phyloP scores from a whole-genome alignment of 1,284 basidiomycete genomes.

The Leccinum brunneo-olivaceum region DNA sequence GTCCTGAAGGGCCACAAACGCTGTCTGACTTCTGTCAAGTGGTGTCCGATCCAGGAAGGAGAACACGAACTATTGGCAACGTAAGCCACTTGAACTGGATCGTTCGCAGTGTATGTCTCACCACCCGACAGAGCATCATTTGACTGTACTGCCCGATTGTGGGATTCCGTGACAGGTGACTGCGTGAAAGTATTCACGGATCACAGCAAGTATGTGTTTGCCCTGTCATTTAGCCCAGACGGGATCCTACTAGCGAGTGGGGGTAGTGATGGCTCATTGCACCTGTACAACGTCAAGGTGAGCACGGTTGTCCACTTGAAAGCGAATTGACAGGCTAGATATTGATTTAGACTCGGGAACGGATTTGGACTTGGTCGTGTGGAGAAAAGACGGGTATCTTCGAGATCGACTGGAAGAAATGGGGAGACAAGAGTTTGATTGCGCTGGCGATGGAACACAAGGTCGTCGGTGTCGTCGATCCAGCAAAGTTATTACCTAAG shows the following conservation, averaged over 20 bases:
- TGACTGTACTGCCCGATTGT: conserved; percentile 67
- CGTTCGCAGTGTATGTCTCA: conserved; percentile 5
- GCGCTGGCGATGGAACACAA: conserved; percentile 35
- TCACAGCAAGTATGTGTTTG: conserved; percentile 61
- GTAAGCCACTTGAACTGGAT: conserved; percentile 37
- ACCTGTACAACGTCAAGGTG: conserved; percentile 32
- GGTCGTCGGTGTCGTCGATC: conserved; percentile 31
- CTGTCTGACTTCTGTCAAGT: conserved; percentile 64
- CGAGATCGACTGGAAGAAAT: conserved; percentile 34
- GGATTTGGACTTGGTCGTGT: conserved; percentile 30
- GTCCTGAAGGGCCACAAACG: conserved; percentile 58
- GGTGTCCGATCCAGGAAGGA: conserved; percentile 53
- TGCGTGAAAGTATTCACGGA: conserved; percentile 64
- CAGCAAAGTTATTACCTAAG: conserved; percentile 27
- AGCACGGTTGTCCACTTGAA: conserved; percentile 1
- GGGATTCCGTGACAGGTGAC: conserved; percentile 70
- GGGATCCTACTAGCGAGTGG: conserved; percentile 37
- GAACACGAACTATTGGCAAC: conserved; percentile 60
- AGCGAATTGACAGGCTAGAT: conserved; percentile 3
- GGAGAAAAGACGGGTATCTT: conserved; percentile 33
- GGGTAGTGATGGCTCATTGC: conserved; percentile 31
- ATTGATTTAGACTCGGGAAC: conserved; percentile 24
- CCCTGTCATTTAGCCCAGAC: conserved; percentile 61
- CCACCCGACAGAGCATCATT: conserved; percentile 55
- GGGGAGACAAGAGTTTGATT: conserved; percentile 28